Percentiles rank a stretch among this genome's conserved stretches.
phyloP scores from a whole-genome alignment of 2,329 filamentous ascomycete genomes.

The Penicillium sclerotiorum region DNA sequence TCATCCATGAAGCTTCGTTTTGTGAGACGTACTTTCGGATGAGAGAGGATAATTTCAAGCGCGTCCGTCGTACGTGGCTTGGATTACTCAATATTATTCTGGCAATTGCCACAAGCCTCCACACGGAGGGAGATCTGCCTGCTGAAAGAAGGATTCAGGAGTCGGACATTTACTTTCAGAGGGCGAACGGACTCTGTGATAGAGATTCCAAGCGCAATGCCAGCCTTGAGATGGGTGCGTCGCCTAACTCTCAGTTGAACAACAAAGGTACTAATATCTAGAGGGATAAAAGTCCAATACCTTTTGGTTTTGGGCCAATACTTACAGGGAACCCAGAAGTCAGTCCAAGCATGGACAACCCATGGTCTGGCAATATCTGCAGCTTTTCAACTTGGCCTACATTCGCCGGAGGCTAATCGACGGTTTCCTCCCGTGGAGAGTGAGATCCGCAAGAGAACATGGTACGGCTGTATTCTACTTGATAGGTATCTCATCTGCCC shows the following conservation, averaged over 20 bases:
- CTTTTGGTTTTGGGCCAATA: conserved; percentile 56
- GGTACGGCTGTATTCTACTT: conserved; percentile 54
- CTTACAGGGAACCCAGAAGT: conserved; percentile 57
- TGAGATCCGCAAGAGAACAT: conserved; percentile 53
- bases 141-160: conserved; percentile 17
- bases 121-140: conserved; percentile 10
- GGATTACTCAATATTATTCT: conserved; percentile 34
- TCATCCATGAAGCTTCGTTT: conserved; percentile 30
- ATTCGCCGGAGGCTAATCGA: conserved; percentile 45
- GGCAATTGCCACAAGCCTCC: conserved; percentile 29
- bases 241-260: not conserved
- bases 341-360: conserved; percentile 56
- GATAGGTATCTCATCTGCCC: conserved; percentile 46
- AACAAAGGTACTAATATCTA: not conserved
- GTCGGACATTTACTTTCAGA: conserved; percentile 23
- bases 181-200: conserved; percentile 23
- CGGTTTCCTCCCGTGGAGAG: conserved; percentile 46
- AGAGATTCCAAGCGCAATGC: conserved; percentile 18
- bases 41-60: conserved; percentile 21
- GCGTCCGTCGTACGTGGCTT: conserved; percentile 33
- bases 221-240: conserved; percentile 26
- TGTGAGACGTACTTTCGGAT: conserved; percentile 29
- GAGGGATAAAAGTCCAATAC: conserved; percentile 45
- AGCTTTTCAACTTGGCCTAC: conserved; percentile 56
- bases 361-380: conserved; percentile 57